Percentiles rank a stretch among this genome's conserved stretches.
Evolutionary conservation across 805 yeast genomes (phyloP).

Genomic region (Sugiyamaella mastotermitis): DNA sequence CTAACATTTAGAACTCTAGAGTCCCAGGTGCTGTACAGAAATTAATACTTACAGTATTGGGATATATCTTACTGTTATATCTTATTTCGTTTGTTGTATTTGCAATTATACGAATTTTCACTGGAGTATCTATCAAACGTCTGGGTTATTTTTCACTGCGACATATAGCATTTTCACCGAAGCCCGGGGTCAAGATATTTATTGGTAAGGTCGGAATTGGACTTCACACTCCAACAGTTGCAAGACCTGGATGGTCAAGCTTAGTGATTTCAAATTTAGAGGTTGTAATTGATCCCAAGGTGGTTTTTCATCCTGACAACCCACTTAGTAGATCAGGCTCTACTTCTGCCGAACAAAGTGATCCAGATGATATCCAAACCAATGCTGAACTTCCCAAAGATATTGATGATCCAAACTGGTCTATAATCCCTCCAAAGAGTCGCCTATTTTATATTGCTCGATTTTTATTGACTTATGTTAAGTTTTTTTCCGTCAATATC

Average conservation of each 20-base stretch:
- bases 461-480: slow-evolving; percentile 16
- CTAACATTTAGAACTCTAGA: no score
- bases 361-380: slow-evolving; percentile 2
- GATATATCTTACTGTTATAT: slow-evolving; percentile 21
- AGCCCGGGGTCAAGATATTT: slow-evolving; percentile 30
- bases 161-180: slow-evolving; percentile 30
- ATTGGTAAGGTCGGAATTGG: slow-evolving; percentile 31
- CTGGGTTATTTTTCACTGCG: slow-evolving; percentile 36
- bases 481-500: slow-evolving; percentile 25
- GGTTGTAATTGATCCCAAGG: slow-evolving; percentile 25
- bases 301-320: slow-evolving; percentile 14
- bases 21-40: slow-evolving; percentile 10
- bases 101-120: slow-evolving; percentile 33
- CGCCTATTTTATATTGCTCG: slow-evolving; percentile 17
- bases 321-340: background rate
- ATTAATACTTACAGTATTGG: slow-evolving; percentile 12
- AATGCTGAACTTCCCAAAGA: slow-evolving; percentile 1
- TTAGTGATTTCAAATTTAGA: slow-evolving; percentile 29
- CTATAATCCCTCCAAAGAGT: slow-evolving; percentile 21
- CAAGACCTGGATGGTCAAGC: slow-evolving; percentile 36
- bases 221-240: slow-evolving; percentile 36
- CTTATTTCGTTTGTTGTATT: slow-evolving; percentile 32
- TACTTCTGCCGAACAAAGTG: background rate
- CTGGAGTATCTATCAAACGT: slow-evolving; percentile 37
- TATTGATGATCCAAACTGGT: slow-evolving; percentile 17